A percentile compares a stretch with the other conserved stretches of the same genome.
phyloP scores from a whole-genome alignment of 495 filamentous ascomycete species.

The Trichoderma virens region DNA sequence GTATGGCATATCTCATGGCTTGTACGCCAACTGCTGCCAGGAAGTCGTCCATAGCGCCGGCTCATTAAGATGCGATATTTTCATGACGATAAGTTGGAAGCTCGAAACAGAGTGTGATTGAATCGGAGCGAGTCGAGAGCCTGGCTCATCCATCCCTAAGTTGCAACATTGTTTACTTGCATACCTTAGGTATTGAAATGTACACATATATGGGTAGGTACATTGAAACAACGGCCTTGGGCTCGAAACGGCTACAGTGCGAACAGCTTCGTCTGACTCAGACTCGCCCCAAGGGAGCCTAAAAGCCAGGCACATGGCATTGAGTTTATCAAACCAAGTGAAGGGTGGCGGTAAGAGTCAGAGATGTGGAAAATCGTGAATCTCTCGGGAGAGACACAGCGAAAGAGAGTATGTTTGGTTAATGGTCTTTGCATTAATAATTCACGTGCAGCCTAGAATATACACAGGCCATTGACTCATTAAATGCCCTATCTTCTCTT shows the following conservation, averaged over 20 bases:
- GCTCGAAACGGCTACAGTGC: not conserved
- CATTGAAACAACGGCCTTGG: not conserved
- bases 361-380: too few relatives aligned
- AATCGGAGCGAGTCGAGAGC: not conserved
- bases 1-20: slow-evolving; percentile 85
- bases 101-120: not conserved
- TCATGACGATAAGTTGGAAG: not conserved
- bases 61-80: too few relatives aligned
- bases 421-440: not conserved
- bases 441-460: not conserved
- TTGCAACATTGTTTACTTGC: not conserved
- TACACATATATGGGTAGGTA: too few relatives aligned
- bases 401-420: not conserved
- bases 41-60: slow-evolving; percentile 63
- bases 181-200: not conserved
- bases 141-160: not conserved
- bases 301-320: not conserved
- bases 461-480: too few relatives aligned
- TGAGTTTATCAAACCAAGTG: not conserved
- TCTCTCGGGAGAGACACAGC: not conserved
- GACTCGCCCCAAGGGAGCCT: not conserved
- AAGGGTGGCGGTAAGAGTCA: too few relatives aligned
- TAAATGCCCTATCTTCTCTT: too few relatives aligned
- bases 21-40: slow-evolving; percentile 59
- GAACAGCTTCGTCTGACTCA: not conserved